These are phyloP conservation scores for Daldinia caldariorum DNA, from an alignment of 495 filamentous ascomycete species.

Conservation along the genomic window DNA sequence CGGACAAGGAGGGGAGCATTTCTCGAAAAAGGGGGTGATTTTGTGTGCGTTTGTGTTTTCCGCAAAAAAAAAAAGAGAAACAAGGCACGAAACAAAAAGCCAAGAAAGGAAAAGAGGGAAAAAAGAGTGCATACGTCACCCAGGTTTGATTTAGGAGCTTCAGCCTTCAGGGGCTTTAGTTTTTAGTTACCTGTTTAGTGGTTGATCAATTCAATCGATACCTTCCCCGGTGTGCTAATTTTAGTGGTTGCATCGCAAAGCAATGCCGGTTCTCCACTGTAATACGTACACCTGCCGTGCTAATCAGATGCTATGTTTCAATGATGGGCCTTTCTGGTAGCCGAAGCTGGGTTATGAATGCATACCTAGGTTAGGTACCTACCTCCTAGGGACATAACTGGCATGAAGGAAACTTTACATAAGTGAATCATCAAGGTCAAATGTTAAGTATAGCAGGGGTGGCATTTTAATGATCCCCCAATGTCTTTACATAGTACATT, in stretches of 20 bases:
- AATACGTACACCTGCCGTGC: background rate
- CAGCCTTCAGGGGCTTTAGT: slow-evolving; percentile 15
- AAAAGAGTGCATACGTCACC: slow-evolving; percentile 18
- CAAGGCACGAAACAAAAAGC: background rate
- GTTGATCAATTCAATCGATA: slow-evolving; percentile 13
- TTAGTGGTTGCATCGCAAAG: slow-evolving; percentile 28
- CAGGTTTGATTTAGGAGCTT: slow-evolving; percentile 34
- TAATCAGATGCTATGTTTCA: background rate
- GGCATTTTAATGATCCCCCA: too few species aligned
- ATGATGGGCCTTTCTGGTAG: background rate
- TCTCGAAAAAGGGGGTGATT: background rate
- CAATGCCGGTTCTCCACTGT: slow-evolving; percentile 17
- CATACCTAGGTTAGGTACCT: too few species aligned
- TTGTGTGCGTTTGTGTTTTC: background rate
- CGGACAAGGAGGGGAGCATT: slow-evolving; percentile 2
- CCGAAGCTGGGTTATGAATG: background rate
- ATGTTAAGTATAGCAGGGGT: too few species aligned
- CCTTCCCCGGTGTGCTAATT: slow-evolving; percentile 24
- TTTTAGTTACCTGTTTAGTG: slow-evolving; percentile 6
- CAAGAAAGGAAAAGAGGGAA: slow-evolving; percentile 5
- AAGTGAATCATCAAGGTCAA: too few species aligned
- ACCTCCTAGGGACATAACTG: too few species aligned
- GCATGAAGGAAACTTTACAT: too few species aligned
- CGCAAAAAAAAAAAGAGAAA: background rate
- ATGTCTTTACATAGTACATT: too few species aligned